Evolutionary conservation across 2,329 filamentous ascomycete genomes (phyloP).

Genomic region (Phoma sp.): DNA sequence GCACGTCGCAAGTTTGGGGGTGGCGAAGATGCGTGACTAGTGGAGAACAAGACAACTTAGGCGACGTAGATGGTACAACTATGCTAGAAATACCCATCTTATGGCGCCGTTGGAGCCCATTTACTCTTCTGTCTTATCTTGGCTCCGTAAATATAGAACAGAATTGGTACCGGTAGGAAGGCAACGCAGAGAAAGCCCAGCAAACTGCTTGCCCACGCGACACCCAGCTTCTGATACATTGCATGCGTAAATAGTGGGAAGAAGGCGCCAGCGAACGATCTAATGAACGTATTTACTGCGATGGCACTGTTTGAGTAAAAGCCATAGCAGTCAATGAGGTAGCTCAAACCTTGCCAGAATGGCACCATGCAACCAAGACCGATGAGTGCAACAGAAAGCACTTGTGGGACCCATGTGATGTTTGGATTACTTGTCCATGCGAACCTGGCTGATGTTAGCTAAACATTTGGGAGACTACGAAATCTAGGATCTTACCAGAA

Average conservation of each 20-base stretch:
- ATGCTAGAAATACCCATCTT: neutral
- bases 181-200: slow-evolving; percentile 44
- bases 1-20: slow-evolving; percentile 5
- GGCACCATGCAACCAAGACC: slow-evolving; percentile 80
- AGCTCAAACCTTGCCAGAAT: slow-evolving; percentile 85
- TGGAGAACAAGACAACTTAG: neutral
- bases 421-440: slow-evolving; percentile 61
- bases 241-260: slow-evolving; percentile 59
- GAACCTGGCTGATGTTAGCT: slow-evolving; percentile 47
- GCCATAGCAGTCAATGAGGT: slow-evolving; percentile 73
- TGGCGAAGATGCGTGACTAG: neutral
- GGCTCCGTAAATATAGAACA: slow-evolving; percentile 47
- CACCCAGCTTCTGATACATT: slow-evolving; percentile 54
- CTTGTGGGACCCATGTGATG: slow-evolving; percentile 64
- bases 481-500: slow-evolving; percentile 56
- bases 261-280: slow-evolving; percentile 58
- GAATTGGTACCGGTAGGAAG: slow-evolving; percentile 44
- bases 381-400: slow-evolving; percentile 64
- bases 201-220: slow-evolving; percentile 45
- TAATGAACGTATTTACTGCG: slow-evolving; percentile 59
- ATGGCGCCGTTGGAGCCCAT: slow-evolving; percentile 35
- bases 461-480: too few relatives aligned
- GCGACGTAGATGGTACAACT: neutral
- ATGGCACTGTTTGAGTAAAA: slow-evolving; percentile 56
- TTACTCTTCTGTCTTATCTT: slow-evolving; percentile 43